These are phyloP conservation scores for Sarocladium kiliense DNA, from an alignment of 2,329 filamentous ascomycete species.

Conservation along the genomic window DNA sequence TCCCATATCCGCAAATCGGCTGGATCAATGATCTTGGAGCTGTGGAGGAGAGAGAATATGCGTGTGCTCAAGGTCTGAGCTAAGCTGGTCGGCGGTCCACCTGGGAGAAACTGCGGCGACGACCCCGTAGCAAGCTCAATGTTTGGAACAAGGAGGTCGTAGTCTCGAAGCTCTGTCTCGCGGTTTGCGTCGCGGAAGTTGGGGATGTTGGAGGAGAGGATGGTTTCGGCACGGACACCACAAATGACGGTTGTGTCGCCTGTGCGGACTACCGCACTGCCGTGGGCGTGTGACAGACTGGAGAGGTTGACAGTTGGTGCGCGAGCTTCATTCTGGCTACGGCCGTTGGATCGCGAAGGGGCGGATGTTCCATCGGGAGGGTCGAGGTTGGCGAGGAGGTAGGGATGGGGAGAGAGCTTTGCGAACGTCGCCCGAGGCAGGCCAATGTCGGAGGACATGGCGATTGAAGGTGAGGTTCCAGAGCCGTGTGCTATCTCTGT, in stretches of 20 bases:
- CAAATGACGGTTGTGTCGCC: slow-evolving; percentile 95
- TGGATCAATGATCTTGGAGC: slow-evolving; percentile 59
- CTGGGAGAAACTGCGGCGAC: slow-evolving; percentile 78
- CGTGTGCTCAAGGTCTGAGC: slow-evolving; percentile 83
- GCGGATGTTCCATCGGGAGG: slow-evolving; percentile 40
- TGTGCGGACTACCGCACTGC: slow-evolving; percentile 79
- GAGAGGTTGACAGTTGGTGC: slow-evolving; percentile 72
- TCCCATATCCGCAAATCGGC: slow-evolving; percentile 71
- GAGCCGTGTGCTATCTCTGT: not conserved
- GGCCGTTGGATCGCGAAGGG: slow-evolving; percentile 75
- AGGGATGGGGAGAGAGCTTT: slow-evolving; percentile 83
- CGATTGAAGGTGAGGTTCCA: not conserved
- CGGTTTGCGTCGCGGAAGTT: slow-evolving; percentile 48
- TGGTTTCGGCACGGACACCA: slow-evolving; percentile 80
- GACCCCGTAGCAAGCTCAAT: slow-evolving; percentile 89
- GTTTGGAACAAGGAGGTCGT: slow-evolving; percentile 84
- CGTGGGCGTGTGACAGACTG: slow-evolving; percentile 83
- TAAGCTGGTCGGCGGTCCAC: slow-evolving; percentile 70
- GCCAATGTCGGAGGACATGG: slow-evolving; percentile 29
- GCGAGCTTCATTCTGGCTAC: slow-evolving; percentile 64
- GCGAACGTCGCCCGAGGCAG: slow-evolving; percentile 69
- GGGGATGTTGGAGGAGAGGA: slow-evolving; percentile 69
- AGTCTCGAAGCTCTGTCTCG: slow-evolving; percentile 48
- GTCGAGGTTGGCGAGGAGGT: slow-evolving; percentile 82
- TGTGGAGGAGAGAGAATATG: slow-evolving; percentile 71